Evolutionary conservation across 1,284 basidiomycete species (phyloP).

Genomic region (Ceratobasidium papillatum): DNA sequence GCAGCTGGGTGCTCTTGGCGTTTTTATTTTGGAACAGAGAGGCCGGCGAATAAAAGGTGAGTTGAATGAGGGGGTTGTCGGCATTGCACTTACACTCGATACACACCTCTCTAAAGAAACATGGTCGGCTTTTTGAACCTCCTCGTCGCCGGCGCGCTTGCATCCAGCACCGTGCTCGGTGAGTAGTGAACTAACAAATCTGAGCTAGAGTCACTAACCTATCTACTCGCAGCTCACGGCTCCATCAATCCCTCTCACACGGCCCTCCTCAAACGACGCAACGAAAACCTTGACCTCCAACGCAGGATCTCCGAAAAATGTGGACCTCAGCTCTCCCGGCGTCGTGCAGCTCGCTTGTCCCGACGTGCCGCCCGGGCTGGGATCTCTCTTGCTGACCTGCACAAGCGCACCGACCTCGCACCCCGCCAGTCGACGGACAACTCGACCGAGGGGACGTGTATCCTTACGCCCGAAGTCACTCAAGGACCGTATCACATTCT

Average conservation of each 20-base stretch:
- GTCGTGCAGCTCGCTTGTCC: constrained; percentile 19
- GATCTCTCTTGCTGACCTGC: constrained; percentile 9
- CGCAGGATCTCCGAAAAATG: constrained; percentile 17
- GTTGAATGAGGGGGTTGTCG: not conserved
- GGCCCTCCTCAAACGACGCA: constrained; percentile 24
- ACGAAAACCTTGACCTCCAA: constrained; percentile 29
- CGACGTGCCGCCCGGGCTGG: constrained; percentile 23
- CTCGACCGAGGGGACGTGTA: constrained; percentile 30
- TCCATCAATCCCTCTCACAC: constrained; percentile 17
- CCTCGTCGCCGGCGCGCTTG: not conserved
- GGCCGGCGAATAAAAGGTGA: constrained; percentile 7
- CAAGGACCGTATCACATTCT: constrained; percentile 60
- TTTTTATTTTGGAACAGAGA: not conserved
- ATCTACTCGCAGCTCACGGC: not conserved
- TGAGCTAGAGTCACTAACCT: not conserved
- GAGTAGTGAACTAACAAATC: not conserved
- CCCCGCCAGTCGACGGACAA: constrained; percentile 22
- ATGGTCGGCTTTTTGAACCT: constrained; percentile 24
- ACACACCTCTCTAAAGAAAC: not conserved
- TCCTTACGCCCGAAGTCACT: constrained; percentile 52
- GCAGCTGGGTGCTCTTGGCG: not conserved
- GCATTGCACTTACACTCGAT: not conserved
- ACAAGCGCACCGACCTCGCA: constrained; percentile 14
- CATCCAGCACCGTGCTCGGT: constrained; percentile 13
- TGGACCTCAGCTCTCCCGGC: constrained; percentile 16